These are phyloP conservation scores for Debaryomycetaceae sp. DNA, from an alignment of 1,139 yeast genomes.

Conservation along the genomic window DNA sequence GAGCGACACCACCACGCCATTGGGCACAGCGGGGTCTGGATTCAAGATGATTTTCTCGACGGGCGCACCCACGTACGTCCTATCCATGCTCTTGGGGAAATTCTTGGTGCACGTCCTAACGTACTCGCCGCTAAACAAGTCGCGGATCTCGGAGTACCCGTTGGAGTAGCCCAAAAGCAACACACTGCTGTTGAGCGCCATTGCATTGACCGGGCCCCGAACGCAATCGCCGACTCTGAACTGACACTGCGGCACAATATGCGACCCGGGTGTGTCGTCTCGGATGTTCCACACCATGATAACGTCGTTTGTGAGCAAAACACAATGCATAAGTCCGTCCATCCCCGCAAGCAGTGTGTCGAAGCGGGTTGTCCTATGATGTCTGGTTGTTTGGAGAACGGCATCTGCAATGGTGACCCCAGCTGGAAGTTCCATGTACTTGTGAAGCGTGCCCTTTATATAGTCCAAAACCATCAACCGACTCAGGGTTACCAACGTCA, in stretches of 20 bases:
- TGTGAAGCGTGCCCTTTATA: slow-evolving; percentile 5
- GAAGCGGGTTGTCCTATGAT: slow-evolving; percentile 10
- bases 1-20: slow-evolving; percentile 54
- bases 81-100: slow-evolving; percentile 37
- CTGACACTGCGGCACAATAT: slow-evolving; percentile 18
- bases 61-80: slow-evolving; percentile 20
- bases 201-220: slow-evolving; percentile 16
- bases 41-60: slow-evolving; percentile 47
- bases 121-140: slow-evolving; percentile 56
- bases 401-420: slow-evolving; percentile 17
- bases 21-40: slow-evolving; percentile 35
- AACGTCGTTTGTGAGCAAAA: slow-evolving; percentile 29
- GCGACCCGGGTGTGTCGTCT: slow-evolving; percentile 19
- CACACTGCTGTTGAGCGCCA: slow-evolving; percentile 41
- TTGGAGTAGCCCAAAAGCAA: slow-evolving; percentile 59
- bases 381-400: slow-evolving; percentile 16
- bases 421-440: slow-evolving; percentile 13
- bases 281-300: slow-evolving; percentile 41
- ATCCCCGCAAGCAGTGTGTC: slow-evolving; percentile 25
- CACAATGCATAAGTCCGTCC: slow-evolving; percentile 37
- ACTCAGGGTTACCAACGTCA: slow-evolving; percentile 25
- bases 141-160: slow-evolving; percentile 60
- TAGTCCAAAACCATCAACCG: slow-evolving; percentile 26
- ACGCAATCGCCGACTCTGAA: slow-evolving; percentile 11
- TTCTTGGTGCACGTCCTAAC: slow-evolving; percentile 42